phyloP scores from a whole-genome alignment of 2,329 filamentous ascomycete genomes.

The Sclerotinia trifoliorum region DNA sequence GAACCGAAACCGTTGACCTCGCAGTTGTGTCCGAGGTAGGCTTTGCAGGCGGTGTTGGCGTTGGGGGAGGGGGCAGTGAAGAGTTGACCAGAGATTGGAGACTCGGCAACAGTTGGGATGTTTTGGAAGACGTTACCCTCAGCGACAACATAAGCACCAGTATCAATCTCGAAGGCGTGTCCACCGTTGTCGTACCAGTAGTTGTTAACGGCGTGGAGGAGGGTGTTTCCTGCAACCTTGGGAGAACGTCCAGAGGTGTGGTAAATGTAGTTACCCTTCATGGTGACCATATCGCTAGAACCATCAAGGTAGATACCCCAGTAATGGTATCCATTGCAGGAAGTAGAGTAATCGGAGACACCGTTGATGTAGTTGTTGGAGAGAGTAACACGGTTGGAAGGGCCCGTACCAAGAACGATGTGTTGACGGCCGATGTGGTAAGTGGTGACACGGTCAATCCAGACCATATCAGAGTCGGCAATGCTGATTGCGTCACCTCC shows the following conservation, averaged over 20 bases:
- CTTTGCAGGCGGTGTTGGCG: constrained; percentile 30
- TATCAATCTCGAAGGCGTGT: constrained; percentile 47
- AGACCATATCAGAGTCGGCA: constrained; percentile 40
- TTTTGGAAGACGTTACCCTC: constrained; percentile 49
- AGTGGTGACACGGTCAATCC: constrained; percentile 43
- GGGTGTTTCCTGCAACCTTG: constrained; percentile 44
- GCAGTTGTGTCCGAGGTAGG: constrained; percentile 31
- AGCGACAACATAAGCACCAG: constrained; percentile 41
- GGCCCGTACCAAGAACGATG: constrained; percentile 41
- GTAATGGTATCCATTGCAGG: constrained; percentile 49
- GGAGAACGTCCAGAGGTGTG: constrained; percentile 47
- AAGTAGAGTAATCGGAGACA: constrained; percentile 44
- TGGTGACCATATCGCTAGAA: constrained; percentile 44
- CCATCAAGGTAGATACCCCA: constrained; percentile 47
- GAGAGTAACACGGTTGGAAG: constrained; percentile 45
- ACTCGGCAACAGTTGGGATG: constrained; percentile 31
- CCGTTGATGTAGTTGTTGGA: constrained; percentile 50
- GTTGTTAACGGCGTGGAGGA: constrained; percentile 46
- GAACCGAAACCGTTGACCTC: constrained; percentile 31
- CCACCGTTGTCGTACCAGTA: constrained; percentile 45
- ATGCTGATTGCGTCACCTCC: constrained; percentile 43
- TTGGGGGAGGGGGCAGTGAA: constrained; percentile 24
- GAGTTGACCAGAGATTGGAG: constrained; percentile 33
- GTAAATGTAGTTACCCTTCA: constrained; percentile 48
- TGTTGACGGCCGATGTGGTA: constrained; percentile 46